Evolutionary conservation across 305 asterid species (phyloP).

Genomic region (Fraxinus greggii): DNA sequence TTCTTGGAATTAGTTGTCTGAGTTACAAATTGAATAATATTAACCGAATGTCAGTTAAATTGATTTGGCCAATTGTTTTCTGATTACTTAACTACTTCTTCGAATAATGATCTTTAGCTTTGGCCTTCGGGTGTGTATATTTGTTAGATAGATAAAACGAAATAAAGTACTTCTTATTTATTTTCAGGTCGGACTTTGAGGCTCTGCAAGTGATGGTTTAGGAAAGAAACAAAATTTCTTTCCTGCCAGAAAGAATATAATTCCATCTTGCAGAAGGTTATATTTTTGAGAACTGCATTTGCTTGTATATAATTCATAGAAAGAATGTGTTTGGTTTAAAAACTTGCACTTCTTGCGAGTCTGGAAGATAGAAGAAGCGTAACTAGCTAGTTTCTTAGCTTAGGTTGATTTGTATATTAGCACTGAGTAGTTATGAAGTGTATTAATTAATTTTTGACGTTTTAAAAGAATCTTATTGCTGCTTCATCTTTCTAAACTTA

Average conservation of each 20-base stretch:
- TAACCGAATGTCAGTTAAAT: not conserved
- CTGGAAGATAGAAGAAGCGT: not conserved
- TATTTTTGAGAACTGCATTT: not conserved
- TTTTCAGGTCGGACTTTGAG: not conserved
- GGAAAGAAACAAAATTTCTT: not conserved
- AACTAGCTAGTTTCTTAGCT: not conserved
- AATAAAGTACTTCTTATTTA: not conserved
- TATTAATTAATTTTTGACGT: not conserved
- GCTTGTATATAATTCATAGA: not conserved
- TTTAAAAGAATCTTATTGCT: not conserved
- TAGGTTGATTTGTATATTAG: not conserved
- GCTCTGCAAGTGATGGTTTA: constrained; percentile 3
- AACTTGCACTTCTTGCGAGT: not conserved
- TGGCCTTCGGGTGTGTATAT: not conserved
- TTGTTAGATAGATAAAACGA: not conserved
- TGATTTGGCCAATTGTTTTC: not conserved
- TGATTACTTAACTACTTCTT: not conserved
- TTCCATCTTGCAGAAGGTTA: not conserved
- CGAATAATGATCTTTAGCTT: not conserved
- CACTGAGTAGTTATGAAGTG: not conserved
- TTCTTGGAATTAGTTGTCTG: not conserved
- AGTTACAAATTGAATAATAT: not conserved
- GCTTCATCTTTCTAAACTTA: not conserved
- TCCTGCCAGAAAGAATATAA: not conserved
- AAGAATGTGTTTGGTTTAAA: not conserved